Evolutionary conservation across 208 protist species (phyloP).

Genomic region (Plasmodiophora brassicae): DNA sequence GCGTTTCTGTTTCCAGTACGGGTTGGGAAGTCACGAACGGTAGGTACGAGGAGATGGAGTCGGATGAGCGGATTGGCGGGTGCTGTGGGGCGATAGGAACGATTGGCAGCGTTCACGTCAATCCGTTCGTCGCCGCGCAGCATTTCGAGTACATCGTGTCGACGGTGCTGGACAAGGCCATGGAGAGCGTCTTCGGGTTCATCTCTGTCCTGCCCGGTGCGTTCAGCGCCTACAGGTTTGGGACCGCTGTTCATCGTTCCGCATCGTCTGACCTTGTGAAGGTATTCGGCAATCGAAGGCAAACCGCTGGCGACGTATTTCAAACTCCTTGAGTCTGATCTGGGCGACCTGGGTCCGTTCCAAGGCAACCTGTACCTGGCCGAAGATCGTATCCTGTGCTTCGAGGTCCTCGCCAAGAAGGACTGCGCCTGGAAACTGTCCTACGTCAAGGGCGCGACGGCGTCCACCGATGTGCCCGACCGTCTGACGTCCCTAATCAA

Average conservation of each 20-base stretch:
- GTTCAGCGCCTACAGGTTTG: slow-evolving; percentile 33
- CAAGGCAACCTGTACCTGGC: slow-evolving; percentile 29
- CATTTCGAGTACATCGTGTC: slow-evolving; percentile 26
- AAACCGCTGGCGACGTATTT: slow-evolving; percentile 3
- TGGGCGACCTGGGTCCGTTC: not conserved
- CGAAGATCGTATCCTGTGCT: slow-evolving; percentile 34
- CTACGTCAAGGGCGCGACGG: not conserved
- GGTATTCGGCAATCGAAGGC: slow-evolving; percentile 28
- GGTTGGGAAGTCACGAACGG: not conserved
- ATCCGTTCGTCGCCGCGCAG: not conserved
- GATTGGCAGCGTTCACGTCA: not conserved
- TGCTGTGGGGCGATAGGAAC: slow-evolving; percentile 9
- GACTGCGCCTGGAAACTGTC: not conserved
- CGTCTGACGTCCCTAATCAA: not conserved
- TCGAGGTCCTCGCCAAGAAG: slow-evolving; percentile 33
- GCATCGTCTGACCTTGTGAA: no score
- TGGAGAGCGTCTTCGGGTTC: slow-evolving; percentile 37
- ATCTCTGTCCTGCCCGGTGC: slow-evolving; percentile 35
- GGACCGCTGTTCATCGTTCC: not conserved
- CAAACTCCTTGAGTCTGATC: not conserved
- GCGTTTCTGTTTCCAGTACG: not conserved
- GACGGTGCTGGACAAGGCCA: slow-evolving; percentile 20
- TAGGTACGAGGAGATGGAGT: not conserved
- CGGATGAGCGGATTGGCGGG: not conserved
- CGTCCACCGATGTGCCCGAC: slow-evolving; percentile 33